A percentile compares a stretch with the other conserved stretches of the same genome.
These are phyloP conservation scores for Chaetomium sp. DNA, from an alignment of 2,329 filamentous ascomycete genomes.

Conservation along the genomic window DNA sequence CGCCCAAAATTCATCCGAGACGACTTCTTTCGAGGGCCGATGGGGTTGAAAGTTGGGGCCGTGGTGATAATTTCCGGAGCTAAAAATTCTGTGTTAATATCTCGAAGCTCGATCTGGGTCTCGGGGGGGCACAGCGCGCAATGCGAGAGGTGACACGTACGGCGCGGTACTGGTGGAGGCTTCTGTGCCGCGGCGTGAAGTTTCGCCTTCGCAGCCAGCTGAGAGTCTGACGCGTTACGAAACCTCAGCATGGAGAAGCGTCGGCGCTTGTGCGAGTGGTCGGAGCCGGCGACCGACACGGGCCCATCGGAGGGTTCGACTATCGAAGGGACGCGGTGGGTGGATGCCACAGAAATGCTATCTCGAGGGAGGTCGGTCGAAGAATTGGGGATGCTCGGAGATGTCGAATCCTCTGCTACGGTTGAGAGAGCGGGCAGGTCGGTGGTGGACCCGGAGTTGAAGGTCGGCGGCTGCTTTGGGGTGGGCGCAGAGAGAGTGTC, in stretches of 20 bases:
- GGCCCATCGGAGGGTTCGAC: conserved; percentile 42
- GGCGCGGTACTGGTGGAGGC: conserved; percentile 60
- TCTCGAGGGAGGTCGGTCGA: conserved; percentile 39
- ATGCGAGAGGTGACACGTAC: conserved; percentile 45
- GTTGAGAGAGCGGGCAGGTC: conserved; percentile 35
- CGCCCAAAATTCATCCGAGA: conserved; percentile 58
- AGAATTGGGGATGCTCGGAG: conserved; percentile 36
- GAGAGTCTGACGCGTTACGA: conserved; percentile 90
- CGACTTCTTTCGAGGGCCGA: conserved; percentile 55
- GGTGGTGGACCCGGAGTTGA: conserved; percentile 33
- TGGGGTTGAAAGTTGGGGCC: conserved; percentile 72
- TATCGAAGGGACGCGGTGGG: conserved; percentile 33
- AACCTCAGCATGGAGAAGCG: conserved; percentile 76
- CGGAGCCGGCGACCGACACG: conserved; percentile 55
- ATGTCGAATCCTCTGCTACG: conserved; percentile 31
- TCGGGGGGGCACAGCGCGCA: neutral
- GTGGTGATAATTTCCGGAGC: conserved; percentile 85
- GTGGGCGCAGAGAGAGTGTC: conserved; percentile 36
- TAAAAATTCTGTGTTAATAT: conserved; percentile 39
- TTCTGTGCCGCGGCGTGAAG: conserved; percentile 60
- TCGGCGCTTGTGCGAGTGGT: conserved; percentile 58
- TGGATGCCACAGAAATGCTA: conserved; percentile 36
- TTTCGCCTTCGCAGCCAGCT: conserved; percentile 75
- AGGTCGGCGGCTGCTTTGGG: conserved; percentile 32
- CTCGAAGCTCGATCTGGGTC: conserved; percentile 28